These are phyloP conservation scores for Populus hybrid DNA, from an alignment of 441 rosid species.

Conservation along the genomic window DNA sequence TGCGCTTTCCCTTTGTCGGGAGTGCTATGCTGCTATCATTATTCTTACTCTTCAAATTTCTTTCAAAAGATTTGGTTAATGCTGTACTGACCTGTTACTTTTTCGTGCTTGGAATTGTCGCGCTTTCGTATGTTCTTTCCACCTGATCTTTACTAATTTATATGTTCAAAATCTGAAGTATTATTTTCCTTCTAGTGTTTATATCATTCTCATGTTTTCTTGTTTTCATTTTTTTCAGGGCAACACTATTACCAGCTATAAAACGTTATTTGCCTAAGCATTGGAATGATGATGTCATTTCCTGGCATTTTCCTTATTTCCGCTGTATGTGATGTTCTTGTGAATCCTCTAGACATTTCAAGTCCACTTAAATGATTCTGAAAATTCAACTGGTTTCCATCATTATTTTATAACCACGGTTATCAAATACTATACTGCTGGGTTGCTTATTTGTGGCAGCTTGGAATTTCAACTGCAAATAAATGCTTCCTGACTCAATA, in stretches of 20 bases:
- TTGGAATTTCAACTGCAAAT: not conserved
- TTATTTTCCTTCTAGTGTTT: constrained; percentile 1
- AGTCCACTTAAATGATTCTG: not conserved
- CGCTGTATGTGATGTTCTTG: constrained; percentile 53
- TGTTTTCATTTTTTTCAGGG: constrained; percentile 49
- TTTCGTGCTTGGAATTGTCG: constrained; percentile 86
- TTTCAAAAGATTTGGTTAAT: constrained; percentile 94
- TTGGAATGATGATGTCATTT: constrained; percentile 79
- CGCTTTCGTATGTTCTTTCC: constrained; percentile 77
- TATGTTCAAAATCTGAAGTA: not conserved
- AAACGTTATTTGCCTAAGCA: constrained; percentile 58
- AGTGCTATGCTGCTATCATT: constrained; percentile 95
- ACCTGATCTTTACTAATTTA: not conserved
- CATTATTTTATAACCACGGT: not conserved
- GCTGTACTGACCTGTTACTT: constrained; percentile 94
- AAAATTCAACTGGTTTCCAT: not conserved
- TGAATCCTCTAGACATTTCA: not conserved
- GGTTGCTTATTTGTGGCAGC: not conserved
- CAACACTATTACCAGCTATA: constrained; percentile 80
- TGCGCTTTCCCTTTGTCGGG: constrained; percentile 98
- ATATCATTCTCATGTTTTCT: constrained; percentile 16
- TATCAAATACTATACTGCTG: not conserved
- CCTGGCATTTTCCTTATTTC: constrained; percentile 77
- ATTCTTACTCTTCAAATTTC: constrained; percentile 92
- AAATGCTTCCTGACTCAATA: not conserved